Base-by-base conservation (phyloP, 768 basidiomycete genomes). In the Mycena floridula region DNA sequence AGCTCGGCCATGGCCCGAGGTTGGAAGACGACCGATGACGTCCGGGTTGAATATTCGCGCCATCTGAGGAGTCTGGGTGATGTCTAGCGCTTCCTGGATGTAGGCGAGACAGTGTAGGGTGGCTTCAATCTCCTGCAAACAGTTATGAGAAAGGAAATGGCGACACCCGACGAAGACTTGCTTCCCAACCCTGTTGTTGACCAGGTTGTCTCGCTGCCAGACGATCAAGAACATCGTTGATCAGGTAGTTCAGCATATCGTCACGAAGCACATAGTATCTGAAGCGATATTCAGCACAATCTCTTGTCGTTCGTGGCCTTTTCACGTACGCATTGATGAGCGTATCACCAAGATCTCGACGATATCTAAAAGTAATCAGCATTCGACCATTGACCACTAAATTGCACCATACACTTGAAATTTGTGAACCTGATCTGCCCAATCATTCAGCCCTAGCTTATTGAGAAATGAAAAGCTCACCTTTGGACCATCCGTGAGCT, bases 251-350 rank as follows among this genome's bases (percentile, higher is more conserved):
- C 25, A 95, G 71, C 80, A 95, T 85, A 41, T 90, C 82, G 42
- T 88, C 80, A 30, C 91, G 80, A 2, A 96, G 70, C 25, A 95
- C 77, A 58, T 95, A 96, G 54, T 85, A 95, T 20, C 86, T 89
- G 54, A n/a, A 20, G 23, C n/a, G 25, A 2, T 32, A 12, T 21
- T n/a, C n/a, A n/a, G n/a, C n/a, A n/a, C n/a, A n/a, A n/a, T n/a
- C n/a, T n/a, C n/a, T n/a, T n/a, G n/a, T n/a, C n/a, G n/a, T n/a
- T n/a, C n/a, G n/a, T n/a, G n/a, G n/a, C n/a, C n/a, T 3, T 15
- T 20, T 16, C 16, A 69, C 84, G 43, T 64, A 91, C 86, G 89
- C 88, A 52, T 92, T 93, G 48, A 92, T 83, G 12, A 93, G 70
- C 1, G 87, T 89, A 63, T 93, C 90, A 0, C 89, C 90, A 21